Percentiles rank a stretch among this genome's conserved stretches.
These are phyloP conservation scores for Euphorbia celastroides DNA, from an alignment of 441 rosid genomes.

Conservation along the genomic window DNA sequence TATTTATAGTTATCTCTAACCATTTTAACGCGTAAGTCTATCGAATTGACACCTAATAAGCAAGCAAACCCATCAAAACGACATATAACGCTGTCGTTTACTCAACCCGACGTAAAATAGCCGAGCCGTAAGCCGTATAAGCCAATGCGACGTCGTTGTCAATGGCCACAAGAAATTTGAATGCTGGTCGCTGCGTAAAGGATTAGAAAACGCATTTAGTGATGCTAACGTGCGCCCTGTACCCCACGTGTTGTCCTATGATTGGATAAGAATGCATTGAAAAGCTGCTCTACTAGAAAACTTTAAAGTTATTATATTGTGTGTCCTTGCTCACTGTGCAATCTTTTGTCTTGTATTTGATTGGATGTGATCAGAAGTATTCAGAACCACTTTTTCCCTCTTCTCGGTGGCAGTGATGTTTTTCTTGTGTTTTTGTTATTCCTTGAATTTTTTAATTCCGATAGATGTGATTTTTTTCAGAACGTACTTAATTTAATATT, in stretches of 20 bases:
- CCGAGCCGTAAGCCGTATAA: conserved; percentile 10
- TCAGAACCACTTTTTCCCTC: neutral
- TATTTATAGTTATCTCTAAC: no score
- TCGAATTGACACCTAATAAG: conserved; percentile 16
- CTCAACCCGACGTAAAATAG: conserved; percentile 3
- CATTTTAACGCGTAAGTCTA: conserved; percentile 3
- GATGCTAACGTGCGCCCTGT: neutral
- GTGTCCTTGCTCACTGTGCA: neutral
- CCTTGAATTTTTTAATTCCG: no score
- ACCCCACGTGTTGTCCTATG: conserved; percentile 11
- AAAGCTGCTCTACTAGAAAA: conserved; percentile 21
- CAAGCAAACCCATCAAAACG: conserved; percentile 4
- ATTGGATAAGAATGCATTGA: neutral
- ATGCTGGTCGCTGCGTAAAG: conserved; percentile 31
- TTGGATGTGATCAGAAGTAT: conserved; percentile 5
- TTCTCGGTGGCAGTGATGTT: neutral
- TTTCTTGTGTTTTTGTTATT: no score
- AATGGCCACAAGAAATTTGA: conserved; percentile 19
- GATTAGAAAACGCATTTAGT: conserved; percentile 31
- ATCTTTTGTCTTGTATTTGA: conserved; percentile 4
- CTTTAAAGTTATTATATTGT: conserved; percentile 8
- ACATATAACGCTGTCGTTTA: conserved; percentile 13
- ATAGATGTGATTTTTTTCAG: no score
- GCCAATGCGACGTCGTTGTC: conserved; percentile 6
- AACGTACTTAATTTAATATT: no score